These are phyloP conservation scores for Scorias spongiosa DNA, from an alignment of 2,329 filamentous ascomycete species.

Conservation along the genomic window DNA sequence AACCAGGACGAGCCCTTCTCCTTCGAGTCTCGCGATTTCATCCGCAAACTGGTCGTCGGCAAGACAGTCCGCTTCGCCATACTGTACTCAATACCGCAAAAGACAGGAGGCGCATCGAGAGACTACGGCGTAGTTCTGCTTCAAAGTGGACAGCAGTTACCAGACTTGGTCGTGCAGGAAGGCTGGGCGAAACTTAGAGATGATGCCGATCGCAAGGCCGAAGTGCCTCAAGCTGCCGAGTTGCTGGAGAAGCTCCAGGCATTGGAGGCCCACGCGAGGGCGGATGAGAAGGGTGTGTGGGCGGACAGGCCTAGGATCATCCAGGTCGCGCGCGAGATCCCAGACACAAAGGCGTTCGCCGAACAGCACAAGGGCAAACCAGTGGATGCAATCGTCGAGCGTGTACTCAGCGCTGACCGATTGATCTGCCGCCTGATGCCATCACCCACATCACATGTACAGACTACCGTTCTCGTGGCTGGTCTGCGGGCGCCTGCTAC, in stretches of 20 bases:
- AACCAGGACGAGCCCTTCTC: constrained; percentile 49
- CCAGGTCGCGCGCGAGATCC: constrained; percentile 66
- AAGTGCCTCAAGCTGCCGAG: constrained; percentile 55
- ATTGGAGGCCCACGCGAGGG: constrained; percentile 63
- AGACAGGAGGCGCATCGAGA: constrained; percentile 42
- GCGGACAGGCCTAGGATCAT: constrained; percentile 49
- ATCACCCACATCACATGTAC: constrained; percentile 68
- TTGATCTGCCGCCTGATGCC: constrained; percentile 70
- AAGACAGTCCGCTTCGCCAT: constrained; percentile 76
- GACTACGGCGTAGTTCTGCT: constrained; percentile 77
- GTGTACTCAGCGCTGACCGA: constrained; percentile 80
- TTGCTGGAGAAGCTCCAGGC: constrained; percentile 64
- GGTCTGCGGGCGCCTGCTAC: constrained; percentile 84
- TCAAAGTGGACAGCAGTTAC: constrained; percentile 59
- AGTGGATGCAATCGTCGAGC: constrained; percentile 69
- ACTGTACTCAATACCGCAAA: constrained; percentile 70
- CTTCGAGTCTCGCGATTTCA: constrained; percentile 87
- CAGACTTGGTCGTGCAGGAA: constrained; percentile 69
- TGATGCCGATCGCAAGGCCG: constrained; percentile 83
- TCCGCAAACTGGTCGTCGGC: constrained; percentile 70
- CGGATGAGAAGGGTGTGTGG: constrained; percentile 71
- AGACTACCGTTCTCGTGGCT: constrained; percentile 78
- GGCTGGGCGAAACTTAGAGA: constrained; percentile 91
- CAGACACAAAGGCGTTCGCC: constrained; percentile 58
- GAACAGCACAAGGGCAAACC: constrained; percentile 73